Conservation (phyloP, 176 grass and related monocot species). For the Dactylis glomerata region DNA sequence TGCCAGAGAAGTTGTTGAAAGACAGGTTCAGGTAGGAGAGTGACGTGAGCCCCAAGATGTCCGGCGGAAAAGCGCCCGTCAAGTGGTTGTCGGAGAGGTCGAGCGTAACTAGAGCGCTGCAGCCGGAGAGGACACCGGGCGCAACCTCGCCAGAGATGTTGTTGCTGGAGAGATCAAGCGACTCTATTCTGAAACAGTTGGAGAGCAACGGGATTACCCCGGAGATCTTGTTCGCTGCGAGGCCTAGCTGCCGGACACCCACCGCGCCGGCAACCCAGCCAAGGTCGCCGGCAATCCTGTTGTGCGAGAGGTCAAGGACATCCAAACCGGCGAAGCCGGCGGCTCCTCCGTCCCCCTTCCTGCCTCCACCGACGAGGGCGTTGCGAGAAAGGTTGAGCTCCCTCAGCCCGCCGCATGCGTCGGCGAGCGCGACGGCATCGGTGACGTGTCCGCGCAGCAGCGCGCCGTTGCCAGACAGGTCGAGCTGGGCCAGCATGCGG, state of each 20-base stretch:
- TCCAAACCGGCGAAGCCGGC: slow-evolving; percentile 28
- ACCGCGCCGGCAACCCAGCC: not conserved
- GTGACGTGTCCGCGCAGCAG: slow-evolving; percentile 36
- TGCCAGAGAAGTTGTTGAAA: slow-evolving; percentile 55
- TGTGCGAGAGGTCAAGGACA: slow-evolving; percentile 52
- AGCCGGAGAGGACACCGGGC: slow-evolving; percentile 36
- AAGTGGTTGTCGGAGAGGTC: slow-evolving; percentile 57
- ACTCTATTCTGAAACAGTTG: slow-evolving; percentile 47
- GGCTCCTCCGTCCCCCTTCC: not conserved
- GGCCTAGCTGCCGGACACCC: too few relatives aligned
- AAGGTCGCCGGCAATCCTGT: slow-evolving; percentile 38
- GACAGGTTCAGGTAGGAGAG: slow-evolving; percentile 40
- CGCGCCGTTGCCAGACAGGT: slow-evolving; percentile 43
- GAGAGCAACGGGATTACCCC: too few relatives aligned
- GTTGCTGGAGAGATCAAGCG: slow-evolving; percentile 50
- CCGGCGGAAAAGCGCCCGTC: slow-evolving; percentile 31
- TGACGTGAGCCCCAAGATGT: slow-evolving; percentile 28
- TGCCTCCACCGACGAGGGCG: not conserved
- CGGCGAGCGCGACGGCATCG: slow-evolving; percentile 27
- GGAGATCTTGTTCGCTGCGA: too few relatives aligned
- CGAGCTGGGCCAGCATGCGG: slow-evolving; percentile 22
- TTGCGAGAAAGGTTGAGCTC: slow-evolving; percentile 54
- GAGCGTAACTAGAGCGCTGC: slow-evolving; percentile 36
- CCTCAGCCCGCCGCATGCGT: slow-evolving; percentile 32
- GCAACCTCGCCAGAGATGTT: slow-evolving; percentile 32